A percentile compares a stretch with the other conserved stretches of the same genome.
Evolutionary conservation across 2,329 filamentous ascomycete species (phyloP).

Genomic region (Ceratocystis lukuohia): DNA sequence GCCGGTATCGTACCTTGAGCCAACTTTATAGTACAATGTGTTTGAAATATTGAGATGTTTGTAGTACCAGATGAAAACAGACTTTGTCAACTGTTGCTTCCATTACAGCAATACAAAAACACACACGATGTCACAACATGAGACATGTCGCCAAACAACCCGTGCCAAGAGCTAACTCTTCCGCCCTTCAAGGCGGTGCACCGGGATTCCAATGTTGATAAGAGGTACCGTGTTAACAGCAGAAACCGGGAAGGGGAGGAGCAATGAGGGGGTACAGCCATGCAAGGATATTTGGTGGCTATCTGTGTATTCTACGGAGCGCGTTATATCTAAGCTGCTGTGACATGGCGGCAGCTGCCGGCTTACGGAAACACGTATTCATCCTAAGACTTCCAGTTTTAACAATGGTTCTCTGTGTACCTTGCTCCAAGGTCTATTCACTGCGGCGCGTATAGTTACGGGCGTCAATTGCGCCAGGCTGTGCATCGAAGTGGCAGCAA

Average conservation of each 20-base stretch:
- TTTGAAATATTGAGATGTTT: background rate
- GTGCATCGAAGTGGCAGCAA: background rate
- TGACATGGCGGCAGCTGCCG: no score
- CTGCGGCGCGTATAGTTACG: background rate
- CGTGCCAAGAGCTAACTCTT: background rate
- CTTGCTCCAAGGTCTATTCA: background rate
- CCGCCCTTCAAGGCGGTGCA: background rate
- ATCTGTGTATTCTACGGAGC: no score
- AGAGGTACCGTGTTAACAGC: background rate
- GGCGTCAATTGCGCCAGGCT: background rate
- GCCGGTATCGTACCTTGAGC: background rate
- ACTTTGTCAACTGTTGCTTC: background rate
- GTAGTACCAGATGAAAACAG: constrained; percentile 1
- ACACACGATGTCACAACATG: background rate
- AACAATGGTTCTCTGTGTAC: background rate
- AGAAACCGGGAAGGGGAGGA: background rate
- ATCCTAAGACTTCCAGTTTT: background rate
- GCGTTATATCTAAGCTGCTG: no score
- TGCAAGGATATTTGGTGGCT: no score
- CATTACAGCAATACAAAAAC: background rate
- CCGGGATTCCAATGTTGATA: background rate
- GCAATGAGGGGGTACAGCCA: background rate
- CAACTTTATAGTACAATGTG: background rate
- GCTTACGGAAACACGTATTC: background rate
- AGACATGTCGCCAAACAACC: constrained; percentile 4